Conservation (phyloP, 495 filamentous ascomycete species). For the Amphirosellinia nigrospora region DNA sequence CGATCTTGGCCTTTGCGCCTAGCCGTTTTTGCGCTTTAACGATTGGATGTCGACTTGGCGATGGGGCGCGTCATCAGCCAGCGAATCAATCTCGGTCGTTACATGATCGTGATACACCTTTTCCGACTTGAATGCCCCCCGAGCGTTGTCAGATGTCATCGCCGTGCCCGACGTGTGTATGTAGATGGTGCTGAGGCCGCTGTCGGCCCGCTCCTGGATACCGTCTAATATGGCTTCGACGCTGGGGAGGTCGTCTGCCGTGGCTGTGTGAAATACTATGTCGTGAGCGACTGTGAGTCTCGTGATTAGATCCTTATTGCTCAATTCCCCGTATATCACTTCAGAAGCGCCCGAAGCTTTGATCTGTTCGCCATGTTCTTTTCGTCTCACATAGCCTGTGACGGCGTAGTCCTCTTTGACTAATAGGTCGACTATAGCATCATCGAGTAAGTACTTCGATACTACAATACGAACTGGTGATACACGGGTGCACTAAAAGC, state of each 20-base stretch:
- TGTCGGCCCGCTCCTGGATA: constrained; percentile 38
- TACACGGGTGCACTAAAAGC: neutral
- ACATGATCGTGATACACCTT: constrained; percentile 45
- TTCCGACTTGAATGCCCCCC: constrained; percentile 32
- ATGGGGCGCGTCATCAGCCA: constrained; percentile 47
- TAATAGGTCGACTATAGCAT: constrained; percentile 38
- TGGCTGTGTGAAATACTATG: constrained; percentile 49
- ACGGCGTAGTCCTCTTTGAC: constrained; percentile 41
- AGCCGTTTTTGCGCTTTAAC: constrained; percentile 40
- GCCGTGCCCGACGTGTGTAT: constrained; percentile 49
- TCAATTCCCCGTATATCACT: constrained; percentile 37
- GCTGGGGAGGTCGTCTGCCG: constrained; percentile 44
- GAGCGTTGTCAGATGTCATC: constrained; percentile 35
- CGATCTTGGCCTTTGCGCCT: constrained; percentile 57
- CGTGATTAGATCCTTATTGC: constrained; percentile 9
- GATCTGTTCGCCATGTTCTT: constrained; percentile 34
- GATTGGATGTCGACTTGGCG: constrained; percentile 50
- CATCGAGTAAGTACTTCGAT: neutral
- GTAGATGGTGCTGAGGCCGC: constrained; percentile 40
- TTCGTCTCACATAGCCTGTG: constrained; percentile 41
- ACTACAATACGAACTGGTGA: neutral
- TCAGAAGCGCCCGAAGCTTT: constrained; percentile 32
- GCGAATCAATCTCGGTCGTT: constrained; percentile 39
- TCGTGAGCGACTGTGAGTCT: constrained; percentile 36
- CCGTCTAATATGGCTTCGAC: constrained; percentile 44